A percentile compares a stretch with the other conserved stretches of the same genome.
These are phyloP conservation scores for Lodderomyces beijingensis DNA, from an alignment of 1,139 yeast species.

Conservation along the genomic window DNA sequence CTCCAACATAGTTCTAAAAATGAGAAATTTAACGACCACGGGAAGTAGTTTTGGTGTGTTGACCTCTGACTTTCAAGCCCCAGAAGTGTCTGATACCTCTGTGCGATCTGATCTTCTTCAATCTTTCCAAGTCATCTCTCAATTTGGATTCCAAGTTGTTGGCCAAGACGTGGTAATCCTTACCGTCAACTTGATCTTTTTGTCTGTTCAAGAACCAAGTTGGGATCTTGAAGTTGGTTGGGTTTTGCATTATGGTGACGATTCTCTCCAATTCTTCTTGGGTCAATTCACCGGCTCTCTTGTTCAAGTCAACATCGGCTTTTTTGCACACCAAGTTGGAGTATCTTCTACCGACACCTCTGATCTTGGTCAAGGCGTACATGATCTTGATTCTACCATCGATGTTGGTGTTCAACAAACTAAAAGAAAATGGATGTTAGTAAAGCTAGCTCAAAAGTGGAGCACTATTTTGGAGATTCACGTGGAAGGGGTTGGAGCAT, in stretches of 20 bases:
- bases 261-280: slow-evolving; percentile 99
- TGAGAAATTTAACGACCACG: slow-evolving; percentile 62
- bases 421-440: slow-evolving; percentile 36
- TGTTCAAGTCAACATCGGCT: slow-evolving; percentile 97
- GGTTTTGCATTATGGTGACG: slow-evolving; percentile 99
- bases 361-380: slow-evolving; percentile 99
- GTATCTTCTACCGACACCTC: slow-evolving; percentile 99
- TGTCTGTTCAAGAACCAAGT: slow-evolving; percentile 99
- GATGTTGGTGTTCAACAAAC: slow-evolving; percentile 99
- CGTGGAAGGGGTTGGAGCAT: too few relatives aligned
- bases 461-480: too few relatives aligned
- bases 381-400: slow-evolving; percentile 99
- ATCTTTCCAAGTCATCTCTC: slow-evolving; percentile 99
- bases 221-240: slow-evolving; percentile 98
- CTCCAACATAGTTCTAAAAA: too few relatives aligned
- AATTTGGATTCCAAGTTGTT: slow-evolving; percentile 98
- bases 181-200: slow-evolving; percentile 97
- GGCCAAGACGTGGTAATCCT: slow-evolving; percentile 98
- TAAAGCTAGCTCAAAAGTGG: too few relatives aligned
- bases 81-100: slow-evolving; percentile 99
- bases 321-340: slow-evolving; percentile 99
- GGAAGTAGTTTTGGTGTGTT: slow-evolving; percentile 99
- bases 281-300: slow-evolving; percentile 99
- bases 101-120: slow-evolving; percentile 99
- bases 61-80: slow-evolving; percentile 97